Percentiles rank a stretch among this genome's conserved stretches.
Evolutionary conservation across 202 grass and related monocot species (phyloP).

Genomic region (Schoenoplectus tabernaemontani): DNA sequence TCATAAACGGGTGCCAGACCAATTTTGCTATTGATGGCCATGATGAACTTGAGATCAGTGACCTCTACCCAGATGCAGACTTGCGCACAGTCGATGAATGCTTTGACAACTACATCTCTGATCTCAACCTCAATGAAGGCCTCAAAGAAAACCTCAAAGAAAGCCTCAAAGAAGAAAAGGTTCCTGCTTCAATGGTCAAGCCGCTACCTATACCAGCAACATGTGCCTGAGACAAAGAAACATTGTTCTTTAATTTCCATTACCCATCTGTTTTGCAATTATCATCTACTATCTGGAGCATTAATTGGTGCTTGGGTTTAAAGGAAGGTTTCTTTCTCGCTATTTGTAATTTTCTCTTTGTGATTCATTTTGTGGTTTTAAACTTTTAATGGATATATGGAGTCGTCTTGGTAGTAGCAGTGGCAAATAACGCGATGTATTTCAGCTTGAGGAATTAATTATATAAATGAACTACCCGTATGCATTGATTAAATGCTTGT

Average conservation of each 20-base stretch:
- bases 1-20: constrained; percentile 68
- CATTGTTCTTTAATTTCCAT: background rate
- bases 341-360: constrained; percentile 5
- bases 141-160: constrained; percentile 1
- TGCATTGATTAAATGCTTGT: background rate
- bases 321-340: constrained; percentile 4
- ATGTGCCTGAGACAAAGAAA: constrained; percentile 16
- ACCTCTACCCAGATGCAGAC: constrained; percentile 43
- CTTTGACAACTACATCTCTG: constrained; percentile 41
- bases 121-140: constrained; percentile 3
- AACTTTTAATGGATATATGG: background rate
- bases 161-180: background rate
- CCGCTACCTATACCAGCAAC: background rate
- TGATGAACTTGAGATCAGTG: constrained; percentile 40
- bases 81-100: constrained; percentile 55
- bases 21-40: constrained; percentile 34
- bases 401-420: background rate
- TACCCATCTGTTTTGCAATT: background rate
- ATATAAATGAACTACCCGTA: no score
- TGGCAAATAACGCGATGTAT: constrained; percentile 7
- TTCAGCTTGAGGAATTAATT: background rate
- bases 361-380: background rate
- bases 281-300: background rate
- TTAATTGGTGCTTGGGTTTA: background rate
- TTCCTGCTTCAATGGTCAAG: background rate